Conservation (phyloP, 192 early-diverging fungal species). For the Jimgerdemannia lactiflua region DNA sequence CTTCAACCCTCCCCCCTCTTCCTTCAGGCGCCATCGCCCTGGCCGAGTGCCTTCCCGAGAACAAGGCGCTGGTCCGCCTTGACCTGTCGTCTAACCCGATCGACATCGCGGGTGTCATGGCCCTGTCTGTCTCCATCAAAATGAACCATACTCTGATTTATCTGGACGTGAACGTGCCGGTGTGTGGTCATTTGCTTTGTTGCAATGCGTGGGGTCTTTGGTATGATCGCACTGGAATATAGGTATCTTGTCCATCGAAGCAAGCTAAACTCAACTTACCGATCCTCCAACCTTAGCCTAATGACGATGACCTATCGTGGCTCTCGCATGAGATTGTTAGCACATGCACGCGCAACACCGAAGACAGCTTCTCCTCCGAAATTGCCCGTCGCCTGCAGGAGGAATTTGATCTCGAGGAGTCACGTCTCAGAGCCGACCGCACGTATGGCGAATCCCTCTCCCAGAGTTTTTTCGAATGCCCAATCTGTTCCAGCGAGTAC, state of each 20-base stretch:
- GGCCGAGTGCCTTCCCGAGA: conserved; percentile 82
- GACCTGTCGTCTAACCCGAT: conserved; percentile 81
- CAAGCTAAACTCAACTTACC: too few species aligned
- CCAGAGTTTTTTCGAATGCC: neutral
- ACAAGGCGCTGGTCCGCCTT: conserved; percentile 59
- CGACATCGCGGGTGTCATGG: conserved; percentile 78
- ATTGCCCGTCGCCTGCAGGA: too few species aligned
- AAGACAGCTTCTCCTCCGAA: neutral
- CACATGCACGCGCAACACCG: conserved; percentile 27
- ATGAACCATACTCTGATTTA: conserved; percentile 73
- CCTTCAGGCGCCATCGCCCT: conserved; percentile 61
- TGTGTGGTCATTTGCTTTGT: neutral
- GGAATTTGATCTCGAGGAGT: too few species aligned
- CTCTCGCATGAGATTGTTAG: conserved; percentile 24
- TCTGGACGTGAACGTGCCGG: conserved; percentile 64
- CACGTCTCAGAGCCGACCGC: too few species aligned
- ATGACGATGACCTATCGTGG: conserved; percentile 22
- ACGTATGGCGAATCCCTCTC: too few species aligned
- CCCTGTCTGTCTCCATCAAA: conserved; percentile 76
- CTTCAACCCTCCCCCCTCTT: too few species aligned
- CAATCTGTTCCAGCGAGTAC: neutral
- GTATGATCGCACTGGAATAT: neutral
- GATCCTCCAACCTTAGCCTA: conserved; percentile 8
- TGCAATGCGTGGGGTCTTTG: neutral
- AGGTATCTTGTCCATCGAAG: too few species aligned